These are phyloP conservation scores for Phtheirospermum japonicum DNA, from an alignment of 257 asterid species.

Conservation along the genomic window DNA sequence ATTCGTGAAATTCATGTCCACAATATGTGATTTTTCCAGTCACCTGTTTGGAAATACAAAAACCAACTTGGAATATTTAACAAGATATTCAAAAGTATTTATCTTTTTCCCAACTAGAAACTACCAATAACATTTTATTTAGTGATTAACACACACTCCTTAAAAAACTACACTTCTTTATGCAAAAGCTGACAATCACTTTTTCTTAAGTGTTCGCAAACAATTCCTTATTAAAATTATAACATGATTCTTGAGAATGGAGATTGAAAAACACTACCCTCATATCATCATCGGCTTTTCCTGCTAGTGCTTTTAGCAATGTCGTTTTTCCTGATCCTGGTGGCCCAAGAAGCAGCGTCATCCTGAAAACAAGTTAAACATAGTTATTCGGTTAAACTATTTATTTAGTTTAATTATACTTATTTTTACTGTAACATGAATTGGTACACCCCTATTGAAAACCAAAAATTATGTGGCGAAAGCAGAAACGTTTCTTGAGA, in stretches of 20 bases:
- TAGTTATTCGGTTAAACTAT: background rate
- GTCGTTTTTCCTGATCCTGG: constrained; percentile 95
- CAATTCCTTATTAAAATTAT: too few species aligned
- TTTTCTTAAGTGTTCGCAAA: too few species aligned
- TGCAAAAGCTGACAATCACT: too few species aligned
- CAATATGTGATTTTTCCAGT: constrained; percentile 74
- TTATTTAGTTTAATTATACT: too few species aligned
- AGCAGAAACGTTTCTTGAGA: background rate
- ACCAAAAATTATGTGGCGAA: too few species aligned
- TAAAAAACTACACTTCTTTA: too few species aligned
- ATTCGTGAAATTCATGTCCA: constrained; percentile 78
- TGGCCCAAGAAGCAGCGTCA: constrained; percentile 88
- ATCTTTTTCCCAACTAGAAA: too few species aligned
- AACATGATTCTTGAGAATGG: background rate
- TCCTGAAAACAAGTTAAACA: constrained; percentile 39
- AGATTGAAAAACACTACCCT: constrained; percentile 34
- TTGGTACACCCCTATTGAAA: too few species aligned
- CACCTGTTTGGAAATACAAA: constrained; percentile 37
- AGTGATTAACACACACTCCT: too few species aligned
- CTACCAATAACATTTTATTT: too few species aligned
- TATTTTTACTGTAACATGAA: too few species aligned
- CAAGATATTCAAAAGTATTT: too few species aligned
- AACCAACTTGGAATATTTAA: background rate
- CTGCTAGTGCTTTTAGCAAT: constrained; percentile 71
- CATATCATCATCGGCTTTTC: constrained; percentile 69